Percentiles rank a stretch among this genome's conserved stretches.
These are phyloP conservation scores for Trichosporon inkin DNA, from an alignment of 1,284 basidiomycete genomes.

Conservation along the genomic window DNA sequence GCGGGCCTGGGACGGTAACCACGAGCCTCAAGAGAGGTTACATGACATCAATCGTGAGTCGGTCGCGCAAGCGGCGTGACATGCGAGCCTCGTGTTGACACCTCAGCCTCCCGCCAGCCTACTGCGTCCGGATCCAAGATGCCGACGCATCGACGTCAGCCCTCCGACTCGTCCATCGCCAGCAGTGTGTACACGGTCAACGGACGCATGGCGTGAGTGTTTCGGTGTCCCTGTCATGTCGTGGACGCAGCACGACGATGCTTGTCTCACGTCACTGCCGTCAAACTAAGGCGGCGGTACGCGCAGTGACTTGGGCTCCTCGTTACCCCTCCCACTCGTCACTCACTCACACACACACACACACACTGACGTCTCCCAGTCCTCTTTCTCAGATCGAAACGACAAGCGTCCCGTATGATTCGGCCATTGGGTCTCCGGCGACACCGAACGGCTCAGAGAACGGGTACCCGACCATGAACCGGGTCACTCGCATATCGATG, in stretches of 20 bases:
- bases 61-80: not conserved
- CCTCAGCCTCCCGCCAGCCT: not conserved
- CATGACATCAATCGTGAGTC: constrained; percentile 4
- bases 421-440: constrained; percentile 30
- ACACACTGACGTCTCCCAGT: constrained; percentile 19
- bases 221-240: not conserved
- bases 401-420: constrained; percentile 21
- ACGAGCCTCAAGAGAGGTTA: constrained; percentile 5
- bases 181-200: constrained; percentile 41
- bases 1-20: constrained; percentile 20
- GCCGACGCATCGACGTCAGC: constrained; percentile 37
- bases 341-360: not conserved
- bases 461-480: constrained; percentile 25
- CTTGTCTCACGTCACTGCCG: not conserved
- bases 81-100: not conserved
- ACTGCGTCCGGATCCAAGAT: not conserved
- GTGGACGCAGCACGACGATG: not conserved
- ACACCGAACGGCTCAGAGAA: constrained; percentile 45
- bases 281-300: constrained; percentile 4
- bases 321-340: not conserved
- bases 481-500: constrained; percentile 39
- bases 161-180: constrained; percentile 44
- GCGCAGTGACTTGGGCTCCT: not conserved
- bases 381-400: constrained; percentile 40
- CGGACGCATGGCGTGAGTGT: constrained; percentile 21